Base-by-base conservation (phyloP, 495 filamentous ascomycete species). In the Chaetomium tenue region DNA sequence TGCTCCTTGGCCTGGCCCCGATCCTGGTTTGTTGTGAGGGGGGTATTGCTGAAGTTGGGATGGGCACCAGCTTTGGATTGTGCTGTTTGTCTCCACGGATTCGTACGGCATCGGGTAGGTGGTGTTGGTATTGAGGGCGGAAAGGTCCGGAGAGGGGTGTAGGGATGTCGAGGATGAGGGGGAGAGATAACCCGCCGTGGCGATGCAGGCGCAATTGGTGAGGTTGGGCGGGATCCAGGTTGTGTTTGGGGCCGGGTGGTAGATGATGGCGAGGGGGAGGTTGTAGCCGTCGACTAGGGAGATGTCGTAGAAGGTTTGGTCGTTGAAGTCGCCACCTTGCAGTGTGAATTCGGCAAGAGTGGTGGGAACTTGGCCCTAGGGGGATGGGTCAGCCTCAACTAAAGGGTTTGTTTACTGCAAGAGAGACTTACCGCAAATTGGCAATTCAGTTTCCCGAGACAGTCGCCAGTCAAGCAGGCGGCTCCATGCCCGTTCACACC, bases 271-370 rank as follows among this genome's bases (percentile, higher is more conserved):
- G 58, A 93, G 66, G 8, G 89, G 88, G 11, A 93, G 75, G 73
- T 93, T 92, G 81, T 93, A 92, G 47, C 91, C 90, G 72, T 93
- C 90, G 30, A 93, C 90, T 40, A 93, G 83, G 40, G 89, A 91
- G 64, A 93, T 89, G 74, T 93, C 91, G 74, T 92, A 92, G 74
- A 88, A 93, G 5, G 85, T 88, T 68, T 91, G 85, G 15, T 76
- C 79, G 60, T 80, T 78, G 39, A 76, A 73, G n/a, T 79, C 76
- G 48, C 83, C 83, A 30, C 83, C 84, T 44, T 81, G 78, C 46
- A 92, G 82, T 56, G 87, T 91, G 72, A 92, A 90, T 66, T 93
- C 90, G 20, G 88, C 89, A 7, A 93, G 80, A 4, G 88, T 90
- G 7, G 83, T 83, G 1, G 90, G 90, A 4, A 84, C 79, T 37